Percentiles rank a stretch among this genome's conserved stretches.
Conservation (phyloP, 2,329 filamentous ascomycete species). For the Hypomyces rosellus region DNA sequence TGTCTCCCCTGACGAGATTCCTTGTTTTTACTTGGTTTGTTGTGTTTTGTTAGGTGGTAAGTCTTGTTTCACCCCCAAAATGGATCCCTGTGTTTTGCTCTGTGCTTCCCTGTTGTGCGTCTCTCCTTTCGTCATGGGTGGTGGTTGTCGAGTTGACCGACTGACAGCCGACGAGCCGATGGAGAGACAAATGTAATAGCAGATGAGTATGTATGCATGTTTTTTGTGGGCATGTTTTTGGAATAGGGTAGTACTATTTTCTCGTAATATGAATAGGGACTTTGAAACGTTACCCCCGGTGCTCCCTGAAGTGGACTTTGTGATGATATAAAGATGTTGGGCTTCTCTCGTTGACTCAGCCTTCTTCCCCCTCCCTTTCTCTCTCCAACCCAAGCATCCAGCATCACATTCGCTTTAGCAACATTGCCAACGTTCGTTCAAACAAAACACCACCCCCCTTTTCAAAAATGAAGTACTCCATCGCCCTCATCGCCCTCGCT, state of each 20-base stretch:
- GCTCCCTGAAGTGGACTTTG: conserved; percentile 1
- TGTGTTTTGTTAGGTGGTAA: too few relatives aligned
- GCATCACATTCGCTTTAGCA: background rate
- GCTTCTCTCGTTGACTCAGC: too few relatives aligned
- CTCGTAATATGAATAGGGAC: too few relatives aligned
- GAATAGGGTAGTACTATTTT: conserved; percentile 3
- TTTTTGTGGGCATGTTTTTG: background rate
- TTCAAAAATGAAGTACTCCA: conserved; percentile 1
- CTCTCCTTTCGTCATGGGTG: too few relatives aligned
- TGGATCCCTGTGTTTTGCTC: too few relatives aligned
- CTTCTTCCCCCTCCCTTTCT: background rate
- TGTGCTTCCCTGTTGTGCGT: too few relatives aligned
- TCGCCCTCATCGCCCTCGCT: conserved; percentile 1
- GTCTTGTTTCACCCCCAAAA: too few relatives aligned
- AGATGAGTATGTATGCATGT: background rate
- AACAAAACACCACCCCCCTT: background rate
- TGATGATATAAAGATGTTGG: background rate
- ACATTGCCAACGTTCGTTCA: background rate
- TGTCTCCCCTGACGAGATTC: too few relatives aligned
- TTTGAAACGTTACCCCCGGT: too few relatives aligned
- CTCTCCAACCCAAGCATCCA: background rate
- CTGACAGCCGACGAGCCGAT: too few relatives aligned
- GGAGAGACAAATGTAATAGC: background rate
- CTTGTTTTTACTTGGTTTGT: too few relatives aligned
- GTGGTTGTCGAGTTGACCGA: too few relatives aligned